phyloP scores from a whole-genome alignment of 176 grass and related monocot species.

The Avena eriantha region DNA sequence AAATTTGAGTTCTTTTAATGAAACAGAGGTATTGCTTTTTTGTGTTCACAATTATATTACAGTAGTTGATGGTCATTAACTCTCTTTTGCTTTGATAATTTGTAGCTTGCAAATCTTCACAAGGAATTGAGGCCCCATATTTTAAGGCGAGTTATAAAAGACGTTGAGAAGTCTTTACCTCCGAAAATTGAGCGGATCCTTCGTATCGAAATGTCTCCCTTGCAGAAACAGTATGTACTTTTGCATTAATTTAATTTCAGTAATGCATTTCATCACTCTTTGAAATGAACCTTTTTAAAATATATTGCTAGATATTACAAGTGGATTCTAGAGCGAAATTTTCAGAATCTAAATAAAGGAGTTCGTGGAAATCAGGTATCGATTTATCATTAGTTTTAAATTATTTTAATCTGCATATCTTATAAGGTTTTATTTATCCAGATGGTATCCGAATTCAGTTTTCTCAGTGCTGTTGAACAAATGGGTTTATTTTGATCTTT shows the following conservation, averaged over 20 bases:
- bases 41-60: conserved; percentile 15
- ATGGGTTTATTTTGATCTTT: not conserved
- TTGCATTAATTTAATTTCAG: conserved; percentile 11
- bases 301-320: conserved; percentile 86
- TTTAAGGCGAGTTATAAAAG: conserved; percentile 95
- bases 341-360: conserved; percentile 99
- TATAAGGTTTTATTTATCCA: conserved; percentile 14
- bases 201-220: conserved; percentile 94
- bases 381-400: conserved; percentile 21
- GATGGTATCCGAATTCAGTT: not conserved
- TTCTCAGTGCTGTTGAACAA: not conserved
- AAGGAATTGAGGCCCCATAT: conserved; percentile 97
- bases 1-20: conserved; percentile 94
- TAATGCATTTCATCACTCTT: conserved; percentile 10
- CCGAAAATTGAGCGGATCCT: conserved; percentile 99
- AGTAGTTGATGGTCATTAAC: conserved; percentile 26
- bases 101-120: conserved; percentile 96
- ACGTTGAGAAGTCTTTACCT: conserved; percentile 98
- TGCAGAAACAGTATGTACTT: conserved; percentile 88
- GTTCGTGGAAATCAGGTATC: conserved; percentile 97
- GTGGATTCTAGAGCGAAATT: conserved; percentile 99
- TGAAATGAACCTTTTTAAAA: conserved; percentile 20
- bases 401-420: conserved; percentile 33
- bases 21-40: conserved; percentile 72
- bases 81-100: conserved; percentile 38